Base-by-base conservation (phyloP, 352 stramenopile genomes). In the Globisporangium heterothallicum region DNA sequence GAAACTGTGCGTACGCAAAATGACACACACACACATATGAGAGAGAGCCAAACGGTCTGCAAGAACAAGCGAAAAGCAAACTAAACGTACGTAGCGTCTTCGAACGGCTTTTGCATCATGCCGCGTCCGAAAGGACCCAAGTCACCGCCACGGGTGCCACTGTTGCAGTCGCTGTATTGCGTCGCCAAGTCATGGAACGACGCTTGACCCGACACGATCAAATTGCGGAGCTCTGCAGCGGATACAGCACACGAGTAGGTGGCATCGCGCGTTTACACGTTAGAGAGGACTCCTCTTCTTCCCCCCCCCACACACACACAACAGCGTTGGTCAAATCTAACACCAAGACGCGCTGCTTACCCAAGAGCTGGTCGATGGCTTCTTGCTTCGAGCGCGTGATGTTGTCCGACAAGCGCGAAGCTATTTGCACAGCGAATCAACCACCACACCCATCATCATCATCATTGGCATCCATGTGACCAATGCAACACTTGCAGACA, bases 51-150 rank as follows among this genome's bases (percentile, higher is more conserved):
- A n/a, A 13, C 12, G 38, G 41, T 29, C 4, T 14, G 19, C 29
- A 44, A 13, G 5, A 16, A 48, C 26, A 27, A 27, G 19, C 6
- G 0, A n/a, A 16, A n/a, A 25, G 13, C 0, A 24, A 19, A 8
- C 8, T 5, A 4, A 2, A 53, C 66, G 45, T 66, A 86, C 72
- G 82, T 72, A 27, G 86, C 91, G 63, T 97, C 85, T 54, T 96
- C 86, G 49, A 97, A 97, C 6, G 86, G 84, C 61, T 95, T 96
- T 70, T 96, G 87, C 90, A 96, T 96, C 80, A 89, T 86, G 56
- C 87, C 88, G 30, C 74, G 72, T 6, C 73, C 75, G 56, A 96
- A 97, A 35, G 73, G 75, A 48, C 94, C 91, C 21, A 98, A 69
- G 61, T 98, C 94, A 1, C 94, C 92, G 43, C 86, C 88, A 32